phyloP scores from a whole-genome alignment of 805 yeast genomes.

The Suhomyces emberorum region DNA sequence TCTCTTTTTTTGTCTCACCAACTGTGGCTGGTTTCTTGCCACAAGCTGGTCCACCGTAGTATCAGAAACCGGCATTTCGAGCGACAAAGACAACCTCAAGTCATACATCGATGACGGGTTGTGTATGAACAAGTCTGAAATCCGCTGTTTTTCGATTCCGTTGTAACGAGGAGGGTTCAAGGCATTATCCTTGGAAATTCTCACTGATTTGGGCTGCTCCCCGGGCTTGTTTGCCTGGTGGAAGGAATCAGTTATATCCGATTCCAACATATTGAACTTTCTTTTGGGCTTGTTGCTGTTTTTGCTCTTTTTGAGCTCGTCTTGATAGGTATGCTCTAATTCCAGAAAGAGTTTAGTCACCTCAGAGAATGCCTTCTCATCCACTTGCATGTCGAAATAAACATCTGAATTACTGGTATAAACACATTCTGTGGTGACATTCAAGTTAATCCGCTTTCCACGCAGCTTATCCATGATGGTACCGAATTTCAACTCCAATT shows the following conservation, averaged over 20 bases:
- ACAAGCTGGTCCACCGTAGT: conserved; percentile 50
- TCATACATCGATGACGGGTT: conserved; percentile 79
- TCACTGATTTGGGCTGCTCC: conserved; percentile 59
- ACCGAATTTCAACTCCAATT: conserved; percentile 75
- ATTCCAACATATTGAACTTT: conserved; percentile 57
- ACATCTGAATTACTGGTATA: conserved; percentile 54
- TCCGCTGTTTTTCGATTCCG: conserved; percentile 68
- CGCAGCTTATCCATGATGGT: conserved; percentile 60
- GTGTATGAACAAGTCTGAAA: conserved; percentile 68
- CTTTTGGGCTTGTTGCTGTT: conserved; percentile 33
- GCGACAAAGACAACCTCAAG: conserved; percentile 66
- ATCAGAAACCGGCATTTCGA: conserved; percentile 72
- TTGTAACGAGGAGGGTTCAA: conserved; percentile 65
- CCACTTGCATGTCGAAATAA: conserved; percentile 62
- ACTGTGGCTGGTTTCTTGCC: conserved; percentile 49
- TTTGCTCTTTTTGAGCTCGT: conserved; percentile 24
- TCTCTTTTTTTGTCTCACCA: conserved; percentile 69
- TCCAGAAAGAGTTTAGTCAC: conserved; percentile 53
- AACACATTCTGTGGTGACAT: conserved; percentile 67
- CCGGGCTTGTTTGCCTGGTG: conserved; percentile 61
- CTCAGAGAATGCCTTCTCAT: conserved; percentile 58
- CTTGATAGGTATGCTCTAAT: conserved; percentile 49
- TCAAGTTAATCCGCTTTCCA: conserved; percentile 61
- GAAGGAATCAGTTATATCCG: conserved; percentile 60
- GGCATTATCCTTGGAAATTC: conserved; percentile 61